Conservation (phyloP, 1,284 basidiomycete species). For the Sparassis latifolia region DNA sequence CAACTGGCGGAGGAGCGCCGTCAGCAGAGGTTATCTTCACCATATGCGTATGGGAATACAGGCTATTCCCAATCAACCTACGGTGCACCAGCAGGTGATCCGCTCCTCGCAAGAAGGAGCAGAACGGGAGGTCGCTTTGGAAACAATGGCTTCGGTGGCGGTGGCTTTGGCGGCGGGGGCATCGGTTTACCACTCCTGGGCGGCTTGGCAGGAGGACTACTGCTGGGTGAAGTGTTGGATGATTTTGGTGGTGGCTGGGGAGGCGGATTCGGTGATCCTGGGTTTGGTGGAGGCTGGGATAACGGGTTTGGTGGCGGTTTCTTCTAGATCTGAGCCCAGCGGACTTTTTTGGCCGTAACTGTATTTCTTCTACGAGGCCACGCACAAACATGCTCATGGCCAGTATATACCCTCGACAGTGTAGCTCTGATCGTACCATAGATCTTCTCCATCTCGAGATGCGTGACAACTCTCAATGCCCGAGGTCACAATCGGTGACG, state of each 20-base stretch:
- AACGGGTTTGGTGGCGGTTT: slow-evolving; percentile 13
- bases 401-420: too few species aligned
- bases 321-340: not conserved
- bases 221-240: slow-evolving; percentile 44
- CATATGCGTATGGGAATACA: slow-evolving; percentile 3
- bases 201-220: slow-evolving; percentile 53
- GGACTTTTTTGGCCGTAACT: too few species aligned
- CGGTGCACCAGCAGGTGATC: slow-evolving; percentile 18
- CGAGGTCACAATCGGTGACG: too few species aligned
- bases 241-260: slow-evolving; percentile 10
- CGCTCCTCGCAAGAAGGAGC: slow-evolving; percentile 3
- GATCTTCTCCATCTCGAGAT: too few species aligned
- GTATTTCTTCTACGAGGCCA: too few species aligned
- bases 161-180: slow-evolving; percentile 1
- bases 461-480: too few species aligned
- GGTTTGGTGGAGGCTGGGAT: slow-evolving; percentile 4
- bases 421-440: too few species aligned
- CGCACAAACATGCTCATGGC: too few species aligned
- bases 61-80: slow-evolving; percentile 17
- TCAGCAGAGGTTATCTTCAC: slow-evolving; percentile 18
- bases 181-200: slow-evolving; percentile 41
- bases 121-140: slow-evolving; percentile 1
- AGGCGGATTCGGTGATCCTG: slow-evolving; percentile 3
- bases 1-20: slow-evolving; percentile 24
- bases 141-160: slow-evolving; percentile 11